A percentile compares a stretch with the other conserved stretches of the same genome.
These are phyloP conservation scores for Candida manassasensis DNA, from an alignment of 805 yeast species.

Conservation along the genomic window DNA sequence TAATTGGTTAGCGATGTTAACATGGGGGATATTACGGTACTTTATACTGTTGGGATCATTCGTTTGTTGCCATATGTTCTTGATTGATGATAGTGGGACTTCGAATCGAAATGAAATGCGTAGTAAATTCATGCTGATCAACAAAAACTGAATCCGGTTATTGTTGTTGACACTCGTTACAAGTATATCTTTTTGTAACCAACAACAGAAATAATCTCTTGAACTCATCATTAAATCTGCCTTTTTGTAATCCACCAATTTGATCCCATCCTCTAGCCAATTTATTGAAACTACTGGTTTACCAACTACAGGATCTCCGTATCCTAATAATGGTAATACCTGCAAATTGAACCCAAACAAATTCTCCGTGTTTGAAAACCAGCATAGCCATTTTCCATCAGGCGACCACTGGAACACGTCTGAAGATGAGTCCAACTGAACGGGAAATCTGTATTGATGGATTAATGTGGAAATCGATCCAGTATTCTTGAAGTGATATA, in stretches of 20 bases:
- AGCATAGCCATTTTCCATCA: slow-evolving; percentile 31
- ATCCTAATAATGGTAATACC: slow-evolving; percentile 24
- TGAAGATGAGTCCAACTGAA: slow-evolving; percentile 13
- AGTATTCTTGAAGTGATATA: slow-evolving; percentile 27
- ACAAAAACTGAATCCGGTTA: neutral
- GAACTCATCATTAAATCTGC: neutral
- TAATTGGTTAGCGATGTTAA: neutral
- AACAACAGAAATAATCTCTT: neutral
- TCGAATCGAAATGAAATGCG: neutral
- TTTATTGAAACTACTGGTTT: slow-evolving; percentile 4
- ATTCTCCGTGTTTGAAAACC: slow-evolving; percentile 18
- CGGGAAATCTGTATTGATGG: slow-evolving; percentile 18
- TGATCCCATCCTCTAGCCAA: slow-evolving; percentile 4
- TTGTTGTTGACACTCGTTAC: slow-evolving; percentile 1
- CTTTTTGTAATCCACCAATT: neutral
- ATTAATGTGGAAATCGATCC: slow-evolving; percentile 28
- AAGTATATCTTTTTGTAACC: slow-evolving; percentile 1
- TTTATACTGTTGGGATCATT: neutral
- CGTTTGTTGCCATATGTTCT: slow-evolving; percentile 1
- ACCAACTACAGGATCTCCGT: slow-evolving; percentile 11
- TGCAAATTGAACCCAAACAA: slow-evolving; percentile 26
- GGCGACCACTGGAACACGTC: slow-evolving; percentile 24
- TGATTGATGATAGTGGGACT: neutral
- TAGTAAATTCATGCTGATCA: neutral
- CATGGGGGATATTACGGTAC: neutral